A percentile compares a stretch with the other conserved stretches of the same genome.
Conservation (phyloP, 1,284 basidiomycete species). For the Moesziomyces aphidis region DNA sequence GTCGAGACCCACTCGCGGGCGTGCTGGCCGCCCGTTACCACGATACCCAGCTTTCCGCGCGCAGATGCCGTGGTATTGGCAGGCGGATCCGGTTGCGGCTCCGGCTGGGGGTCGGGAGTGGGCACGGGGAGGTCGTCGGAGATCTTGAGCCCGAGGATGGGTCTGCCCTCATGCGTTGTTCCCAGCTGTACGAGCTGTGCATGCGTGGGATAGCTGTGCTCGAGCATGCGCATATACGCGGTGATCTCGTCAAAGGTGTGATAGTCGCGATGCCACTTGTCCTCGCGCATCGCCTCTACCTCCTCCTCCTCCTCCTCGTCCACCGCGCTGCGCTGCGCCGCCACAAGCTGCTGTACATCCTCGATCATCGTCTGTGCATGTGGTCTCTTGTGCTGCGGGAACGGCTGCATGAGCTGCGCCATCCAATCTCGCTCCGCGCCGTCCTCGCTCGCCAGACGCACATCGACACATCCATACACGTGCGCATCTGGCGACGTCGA, state of each 20-base stretch:
- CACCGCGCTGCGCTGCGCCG: neutral
- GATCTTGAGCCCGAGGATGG: constrained; percentile 33
- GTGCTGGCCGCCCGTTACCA: constrained; percentile 40
- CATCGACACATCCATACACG: constrained; percentile 32
- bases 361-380: constrained; percentile 12
- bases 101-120: constrained; percentile 1
- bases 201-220: constrained; percentile 21
- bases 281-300: neutral
- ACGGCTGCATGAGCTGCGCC: constrained; percentile 3
- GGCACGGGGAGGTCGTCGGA: constrained; percentile 6
- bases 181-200: constrained; percentile 28
- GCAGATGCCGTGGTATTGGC: neutral
- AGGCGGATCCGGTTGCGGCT: constrained; percentile 13
- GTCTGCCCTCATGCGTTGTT: constrained; percentile 35
- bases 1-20: constrained; percentile 78
- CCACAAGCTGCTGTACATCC: constrained; percentile 15
- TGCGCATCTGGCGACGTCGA: neutral
- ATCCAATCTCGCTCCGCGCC: constrained; percentile 2
- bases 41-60: constrained; percentile 21
- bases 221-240: constrained; percentile 15
- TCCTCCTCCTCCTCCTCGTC: neutral
- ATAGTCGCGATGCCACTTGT: constrained; percentile 31
- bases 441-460: constrained; percentile 14
- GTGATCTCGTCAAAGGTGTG: constrained; percentile 37
- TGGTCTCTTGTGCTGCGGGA: neutral